Evolutionary conservation across 2,329 filamentous ascomycete genomes (phyloP).

Genomic region (Sarocladium kiliense): DNA sequence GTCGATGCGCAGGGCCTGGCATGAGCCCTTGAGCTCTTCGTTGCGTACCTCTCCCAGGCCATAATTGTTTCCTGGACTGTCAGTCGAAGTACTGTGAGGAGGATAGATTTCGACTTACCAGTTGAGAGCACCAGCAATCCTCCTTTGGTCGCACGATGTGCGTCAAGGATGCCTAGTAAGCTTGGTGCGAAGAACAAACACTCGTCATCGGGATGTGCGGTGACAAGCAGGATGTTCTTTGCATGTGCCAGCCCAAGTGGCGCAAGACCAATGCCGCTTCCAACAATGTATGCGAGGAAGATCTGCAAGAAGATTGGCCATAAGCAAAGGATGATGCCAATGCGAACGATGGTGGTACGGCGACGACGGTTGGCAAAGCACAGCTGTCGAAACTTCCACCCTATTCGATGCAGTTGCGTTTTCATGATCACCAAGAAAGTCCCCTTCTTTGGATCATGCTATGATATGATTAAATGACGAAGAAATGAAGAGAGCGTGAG

Average conservation of each 20-base stretch:
- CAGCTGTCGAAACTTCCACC: background rate
- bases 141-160: slow-evolving; percentile 20
- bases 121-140: slow-evolving; percentile 26
- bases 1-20: slow-evolving; percentile 23
- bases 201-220: slow-evolving; percentile 35
- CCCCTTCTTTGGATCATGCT: background rate
- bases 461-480: background rate
- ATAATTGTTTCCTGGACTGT: slow-evolving; percentile 22
- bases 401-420: background rate
- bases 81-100: slow-evolving; percentile 5
- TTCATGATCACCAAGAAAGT: background rate
- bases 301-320: slow-evolving; percentile 28
- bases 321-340: slow-evolving; percentile 11
- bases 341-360: slow-evolving; percentile 12
- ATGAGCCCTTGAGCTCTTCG: slow-evolving; percentile 24
- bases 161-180: slow-evolving; percentile 24
- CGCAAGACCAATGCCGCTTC: slow-evolving; percentile 28
- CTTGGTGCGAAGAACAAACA: slow-evolving; percentile 27
- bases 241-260: slow-evolving; percentile 27
- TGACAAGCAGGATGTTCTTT: slow-evolving; percentile 31
- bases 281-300: slow-evolving; percentile 29
- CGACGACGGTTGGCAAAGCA: background rate
- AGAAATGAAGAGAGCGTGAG: background rate
- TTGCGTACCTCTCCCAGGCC: slow-evolving; percentile 23
- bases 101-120: slow-evolving; percentile 12